Base-by-base conservation (phyloP, 1,284 basidiomycete genomes). In the Austropuccinia psidii region DNA sequence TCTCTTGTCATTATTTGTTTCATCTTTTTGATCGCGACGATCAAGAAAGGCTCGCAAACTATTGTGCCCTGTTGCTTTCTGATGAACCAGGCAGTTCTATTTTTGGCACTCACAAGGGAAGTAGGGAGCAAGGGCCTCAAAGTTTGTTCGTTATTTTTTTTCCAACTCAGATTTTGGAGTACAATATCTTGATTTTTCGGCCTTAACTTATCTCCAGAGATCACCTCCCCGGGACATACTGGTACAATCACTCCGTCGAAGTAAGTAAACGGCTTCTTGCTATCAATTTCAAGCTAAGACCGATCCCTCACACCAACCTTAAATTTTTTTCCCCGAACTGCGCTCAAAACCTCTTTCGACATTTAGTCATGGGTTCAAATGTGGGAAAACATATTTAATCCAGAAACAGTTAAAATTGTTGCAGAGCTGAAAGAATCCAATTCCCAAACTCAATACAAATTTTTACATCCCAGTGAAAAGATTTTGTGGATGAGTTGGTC, bases 401-500 rank as follows among this genome's bases (percentile, higher is more conserved):
- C 61, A 29, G n/a, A 19, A 11, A 43, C 61, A 17, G 61, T 64
- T 19, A 47, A 64, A 31, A 64, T 64, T 45, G 17, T 49, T n/a
- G 21, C 61, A n/a, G 61, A 64, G 35, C 15, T 64, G 27, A 47
- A 29, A 47, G 61, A 64, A 29, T 64, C 61, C 8, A n/a, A 43
- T 27, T 39, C 45, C n/a, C 27, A 33, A 33, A 64, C 61, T 64
- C 61, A 49, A 49, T 64, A 29, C 19, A 45, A 64, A 45, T 64
- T 45, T 27, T 31, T 64, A 24, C 61, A 64, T 45, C 41, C 41
- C 45, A 64, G 35, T 2, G 33, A 45, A 49, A 64, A 64, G 61
- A 45, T 64, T 8, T 64, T 64, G 61, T 64, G 61, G 61, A 31
- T 64, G 21, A 45, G 49, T 64, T 64, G 61, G 61, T 31, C 43